Percentiles rank a stretch among this genome's conserved stretches.
These are phyloP conservation scores for Wallacemonas collosoma DNA, from an alignment of 208 protist species.

Conservation along the genomic window DNA sequence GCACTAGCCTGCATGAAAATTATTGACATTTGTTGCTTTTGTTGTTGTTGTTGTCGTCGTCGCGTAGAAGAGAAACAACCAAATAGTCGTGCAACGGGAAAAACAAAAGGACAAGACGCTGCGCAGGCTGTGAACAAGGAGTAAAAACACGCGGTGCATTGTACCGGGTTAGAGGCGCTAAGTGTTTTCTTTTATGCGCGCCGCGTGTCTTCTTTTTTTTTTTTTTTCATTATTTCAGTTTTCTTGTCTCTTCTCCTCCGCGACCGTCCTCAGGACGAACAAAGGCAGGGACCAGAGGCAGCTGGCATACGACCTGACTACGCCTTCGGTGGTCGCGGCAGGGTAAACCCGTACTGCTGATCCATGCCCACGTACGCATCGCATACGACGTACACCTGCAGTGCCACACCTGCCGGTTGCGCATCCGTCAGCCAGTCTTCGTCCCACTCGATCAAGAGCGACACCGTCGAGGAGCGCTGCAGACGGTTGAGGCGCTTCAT, in stretches of 20 bases:
- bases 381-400: slow-evolving; percentile 86
- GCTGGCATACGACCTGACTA: not conserved
- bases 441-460: slow-evolving; percentile 87
- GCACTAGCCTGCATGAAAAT: too few relatives aligned
- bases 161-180: too few relatives aligned
- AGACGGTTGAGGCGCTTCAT: slow-evolving; percentile 90
- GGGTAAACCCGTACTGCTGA: slow-evolving; percentile 78
- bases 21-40: too few relatives aligned
- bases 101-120: too few relatives aligned
- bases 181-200: too few relatives aligned
- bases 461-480: slow-evolving; percentile 41
- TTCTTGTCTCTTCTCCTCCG: not conserved
- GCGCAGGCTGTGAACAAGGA: too few relatives aligned
- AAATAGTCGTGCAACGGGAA: too few relatives aligned
- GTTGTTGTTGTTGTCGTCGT: too few relatives aligned
- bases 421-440: slow-evolving; percentile 70
- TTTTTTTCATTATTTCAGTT: not conserved
- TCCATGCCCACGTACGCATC: slow-evolving; percentile 94
- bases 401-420: slow-evolving; percentile 35
- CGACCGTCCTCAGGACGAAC: too few relatives aligned
- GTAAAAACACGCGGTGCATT: too few relatives aligned
- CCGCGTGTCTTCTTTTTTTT: not conserved
- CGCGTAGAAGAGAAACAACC: too few relatives aligned
- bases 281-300: too few relatives aligned
- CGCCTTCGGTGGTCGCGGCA: slow-evolving; percentile 28